Evolutionary conservation across 2,329 filamentous ascomycete genomes (phyloP), one percentile per base, ranked within the genome.

Genomic region (Colletotrichum cereale): DNA sequence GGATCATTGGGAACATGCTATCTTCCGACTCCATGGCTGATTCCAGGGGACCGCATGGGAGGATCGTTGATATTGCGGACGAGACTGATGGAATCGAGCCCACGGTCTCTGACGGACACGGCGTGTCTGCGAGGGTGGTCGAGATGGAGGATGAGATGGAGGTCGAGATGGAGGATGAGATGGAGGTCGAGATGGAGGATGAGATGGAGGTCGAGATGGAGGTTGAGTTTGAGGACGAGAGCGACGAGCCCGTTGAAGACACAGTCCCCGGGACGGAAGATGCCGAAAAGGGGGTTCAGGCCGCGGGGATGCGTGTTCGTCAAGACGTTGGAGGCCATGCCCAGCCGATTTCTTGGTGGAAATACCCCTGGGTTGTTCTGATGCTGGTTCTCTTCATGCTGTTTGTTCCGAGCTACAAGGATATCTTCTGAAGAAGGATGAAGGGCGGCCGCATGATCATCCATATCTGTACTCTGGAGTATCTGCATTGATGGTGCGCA

Each of bases 401-500:
- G 50, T 40, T 48, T 47, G n/a, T 48, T 7, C 31, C 52, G 3
- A 29, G 34, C 18, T 58, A 29, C 29, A 58, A 65, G 11, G 1
- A 14, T 8, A 48, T 38, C 2, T 24, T 16, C 3, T 64, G 16
- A 36, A 16, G 7, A 7, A 21, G n/a, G 3, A 47, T n/a, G 44
- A 4, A 10, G 2, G 21, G 2, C 18, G 29, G 18, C 2, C 31
- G 5, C 11, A 21, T 31, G 16, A 1, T 36, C 21, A 2, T 3
- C 7, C 11, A 29, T 29, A 8, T 11, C 16, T 58, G 11, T 5
- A 21, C 2, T 29, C 12, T n/a, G 34, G 55, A 18, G 7, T 36
- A 21, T 3, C 5, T 21, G 3, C 0, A 8, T 3, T 14, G 6
- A 5, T n/a, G n/a, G n/a, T n/a, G n/a, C n/a, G n/a, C n/a, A n/a